Base-by-base conservation (phyloP, 345 rosid genomes). In the Citrus unshiu region DNA sequence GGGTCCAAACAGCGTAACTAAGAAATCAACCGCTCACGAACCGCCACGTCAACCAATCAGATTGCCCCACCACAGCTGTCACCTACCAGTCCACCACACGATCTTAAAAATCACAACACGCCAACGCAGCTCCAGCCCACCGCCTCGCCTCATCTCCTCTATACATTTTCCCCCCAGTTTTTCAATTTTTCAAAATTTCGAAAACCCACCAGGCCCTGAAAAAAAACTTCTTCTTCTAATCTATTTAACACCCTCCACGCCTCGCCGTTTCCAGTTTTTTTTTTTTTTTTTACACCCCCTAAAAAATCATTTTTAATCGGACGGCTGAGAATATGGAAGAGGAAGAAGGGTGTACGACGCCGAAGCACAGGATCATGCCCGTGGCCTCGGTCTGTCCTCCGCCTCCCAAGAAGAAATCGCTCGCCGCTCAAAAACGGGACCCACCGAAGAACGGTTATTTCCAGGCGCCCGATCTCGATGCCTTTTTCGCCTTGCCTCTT, bases 401-500 rank as follows among this genome's bases (percentile, higher is more conserved):
- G 46, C 90, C 91, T 7, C 91, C 90, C 57, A 89, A 81, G 88
- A 93, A 89, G 85, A 83, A 81, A 80, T 59, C 69, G 0, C 75
- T 18, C 64, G 72, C 65, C 39, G 83, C 81, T 37, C 85, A 73
- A 76, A 87, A 63, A 64, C 81, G 86, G 61, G 91, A 83, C 27
- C 91, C 91, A 12, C 94, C 96, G 21, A 82, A 81, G 83, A 84
- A 87, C 49, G 93, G 93, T 16, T 93, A 83, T 76, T 92, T 93
- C 62, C 92, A 84, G 71, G 89, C 96, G 60, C 94, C 93, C 37
- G 96, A 91, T 84, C 89, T 93, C 18, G 98, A 92, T 24, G 63
- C 80, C 74, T 73, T 93, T 72, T 88, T 91, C 73, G 75, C 87
- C 16, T 46, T 78, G 76, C 76, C 75, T 21, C 79, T 84, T 30